Evolutionary conservation across 73 alveolate genomes (phyloP), one percentile per base, ranked within the genome.

Genomic region (Paramecium tetraurelia): DNA sequence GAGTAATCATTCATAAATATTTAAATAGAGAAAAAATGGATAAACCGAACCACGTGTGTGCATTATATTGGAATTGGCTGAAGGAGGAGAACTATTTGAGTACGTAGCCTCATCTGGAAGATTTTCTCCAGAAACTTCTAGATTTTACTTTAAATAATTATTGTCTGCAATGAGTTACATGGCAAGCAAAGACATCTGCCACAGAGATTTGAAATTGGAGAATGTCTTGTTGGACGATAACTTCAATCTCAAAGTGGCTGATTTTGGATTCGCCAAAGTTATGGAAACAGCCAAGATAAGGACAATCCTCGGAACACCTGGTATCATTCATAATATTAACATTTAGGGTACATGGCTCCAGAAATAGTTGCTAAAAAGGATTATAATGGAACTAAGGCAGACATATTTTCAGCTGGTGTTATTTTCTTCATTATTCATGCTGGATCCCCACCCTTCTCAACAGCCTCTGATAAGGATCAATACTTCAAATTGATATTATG

Each of bases 161-260:
- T 59, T 93, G 85, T 95, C 95, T 16, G 98, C 98, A 48, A 92
- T 96, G 44, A 93, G 88, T 38, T 94, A 95, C 93, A 58, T 97
- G 38, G 98, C 96, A 57, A 80, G 80, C 31, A 92, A 92, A 86
- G 96, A 92, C 53, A 89, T 96, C 58, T 93, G 94, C 53, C 99
- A 97, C 86, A 84, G 98, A 76, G 99, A 97, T 87, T 94, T 97
- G 29, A 97, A 97, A 59, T 97, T 97, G 9, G 99, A 97, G 92
- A 97, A 97, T 92, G 89, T 97, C 46, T 92, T 97, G 22, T 92
- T 97, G 14, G 99, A 97, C 89, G 87, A 93, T 50, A 71, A 95
- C 21, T 95, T 83, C 69, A 88, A 96, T 31, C 77, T 97, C 41
- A 96, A 96, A 89, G 95, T 97, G 58, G 97, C 97, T 58, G 99